Evolutionary conservation across 768 basidiomycete genomes (phyloP), one percentile per base, ranked within the genome.

Genomic region (Leccinum pellstonianum): DNA sequence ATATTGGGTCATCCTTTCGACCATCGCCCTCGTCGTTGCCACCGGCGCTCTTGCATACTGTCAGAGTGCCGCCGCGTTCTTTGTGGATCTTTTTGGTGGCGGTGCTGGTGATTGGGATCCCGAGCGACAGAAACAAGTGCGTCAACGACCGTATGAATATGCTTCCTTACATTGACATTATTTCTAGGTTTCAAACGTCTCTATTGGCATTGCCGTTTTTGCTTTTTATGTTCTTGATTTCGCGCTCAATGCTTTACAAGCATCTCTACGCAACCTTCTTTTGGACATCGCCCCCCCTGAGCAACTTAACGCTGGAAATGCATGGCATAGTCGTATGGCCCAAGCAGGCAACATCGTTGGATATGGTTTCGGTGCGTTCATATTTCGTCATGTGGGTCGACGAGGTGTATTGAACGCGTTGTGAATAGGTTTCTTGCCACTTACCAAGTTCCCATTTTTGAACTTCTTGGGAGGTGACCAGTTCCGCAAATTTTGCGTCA

Each of bases 291-390:
- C 93, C 0, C 95, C 97, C 6, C 84, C 91, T 14, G 84, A 87
- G 62, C 96, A 98, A 72, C 83, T 98, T 12, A 94, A 88, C 57
- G 82, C 86, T n/a, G 94, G 90, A 4, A 99, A 98, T 76, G 97
- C 97, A 35, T 99, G 96, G 95, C 95, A 98, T 62, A 91, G 95
- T 50, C 81, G 93, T 62, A 97, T 98, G 91, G 89, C 86, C 48
- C 94, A 98, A 70, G 86, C 94, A n/a, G 97, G 95, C 21, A 98
- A 97, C 70, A 96, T 98, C 52, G 73, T 98, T 63, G 97, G 97
- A 9, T 98, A 87, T 76, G 91, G 91, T 2, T 90, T 96, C 70
- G 95, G 93, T 90, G 68, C 59, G 83, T 60, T 25, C 9, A 47
- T 29, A 12, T 55, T 5, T 52, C 52, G 23, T 33, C 48, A 14